Evolutionary conservation across 1,139 yeast genomes (phyloP).

Genomic region (Sugiyamaella grinbergsii): DNA sequence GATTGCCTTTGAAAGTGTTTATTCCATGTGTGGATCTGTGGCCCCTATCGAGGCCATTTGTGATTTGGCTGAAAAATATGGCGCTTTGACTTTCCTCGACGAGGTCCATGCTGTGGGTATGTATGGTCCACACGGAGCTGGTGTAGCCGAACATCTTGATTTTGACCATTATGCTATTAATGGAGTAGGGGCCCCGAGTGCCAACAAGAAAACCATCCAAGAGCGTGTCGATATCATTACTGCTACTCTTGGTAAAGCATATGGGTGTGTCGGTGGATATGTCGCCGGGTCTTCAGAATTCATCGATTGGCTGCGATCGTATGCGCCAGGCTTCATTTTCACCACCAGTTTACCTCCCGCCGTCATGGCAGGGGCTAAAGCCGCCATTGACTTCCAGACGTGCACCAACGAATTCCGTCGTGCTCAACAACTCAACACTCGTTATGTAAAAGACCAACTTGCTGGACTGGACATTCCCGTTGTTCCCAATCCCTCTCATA

Average conservation of each 20-base stretch:
- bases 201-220: slow-evolving; percentile 62
- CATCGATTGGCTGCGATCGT: slow-evolving; percentile 94
- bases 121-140: slow-evolving; percentile 99
- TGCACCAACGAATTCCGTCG: slow-evolving; percentile 74
- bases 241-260: slow-evolving; percentile 96
- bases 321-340: slow-evolving; percentile 96
- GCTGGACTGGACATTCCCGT: slow-evolving; percentile 83
- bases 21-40: slow-evolving; percentile 98
- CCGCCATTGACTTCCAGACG: slow-evolving; percentile 85
- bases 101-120: slow-evolving; percentile 99
- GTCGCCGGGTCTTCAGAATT: slow-evolving; percentile 83
- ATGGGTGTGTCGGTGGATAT: slow-evolving; percentile 97
- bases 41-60: slow-evolving; percentile 92
- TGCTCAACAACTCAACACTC: slow-evolving; percentile 81
- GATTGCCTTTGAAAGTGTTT: slow-evolving; percentile 95
- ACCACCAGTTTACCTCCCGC: slow-evolving; percentile 97
- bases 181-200: slow-evolving; percentile 14
- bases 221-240: slow-evolving; percentile 94
- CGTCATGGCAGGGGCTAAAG: slow-evolving; percentile 93
- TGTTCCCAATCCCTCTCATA: slow-evolving; percentile 96
- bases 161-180: slow-evolving; percentile 66
- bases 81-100: slow-evolving; percentile 93
- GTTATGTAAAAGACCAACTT: slow-evolving; percentile 77
- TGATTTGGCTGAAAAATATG: slow-evolving; percentile 95
- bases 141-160: slow-evolving; percentile 96